phyloP scores from a whole-genome alignment of 2,329 filamentous ascomycete genomes.

The Emmonsiellopsis sp. region DNA sequence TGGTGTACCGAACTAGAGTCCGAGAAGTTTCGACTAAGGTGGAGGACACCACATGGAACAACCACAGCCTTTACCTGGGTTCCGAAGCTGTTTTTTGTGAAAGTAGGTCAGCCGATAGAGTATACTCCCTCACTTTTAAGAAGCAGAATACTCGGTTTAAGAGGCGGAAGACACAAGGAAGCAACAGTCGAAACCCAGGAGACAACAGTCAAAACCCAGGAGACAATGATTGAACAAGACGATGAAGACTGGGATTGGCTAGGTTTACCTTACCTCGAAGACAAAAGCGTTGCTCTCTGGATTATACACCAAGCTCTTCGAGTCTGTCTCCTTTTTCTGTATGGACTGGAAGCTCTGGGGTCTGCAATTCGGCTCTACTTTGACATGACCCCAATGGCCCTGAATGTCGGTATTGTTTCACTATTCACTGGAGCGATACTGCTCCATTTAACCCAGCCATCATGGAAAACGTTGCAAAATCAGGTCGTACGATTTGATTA shows the following conservation, averaged over 20 bases:
- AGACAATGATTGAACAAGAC: background rate
- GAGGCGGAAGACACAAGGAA: too few species aligned
- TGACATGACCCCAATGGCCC: too few species aligned
- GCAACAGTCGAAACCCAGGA: background rate
- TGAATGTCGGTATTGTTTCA: too few species aligned
- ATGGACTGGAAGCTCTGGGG: background rate
- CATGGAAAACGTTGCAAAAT: too few species aligned
- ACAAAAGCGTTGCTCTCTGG: background rate
- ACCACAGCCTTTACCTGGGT: background rate
- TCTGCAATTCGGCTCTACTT: too few species aligned
- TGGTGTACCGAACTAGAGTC: background rate
- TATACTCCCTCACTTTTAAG: background rate
- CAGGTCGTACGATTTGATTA: background rate
- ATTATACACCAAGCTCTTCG: background rate
- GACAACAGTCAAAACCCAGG: background rate
- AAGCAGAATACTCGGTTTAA: too few species aligned
- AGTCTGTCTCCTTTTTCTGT: background rate
- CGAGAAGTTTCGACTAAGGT: background rate
- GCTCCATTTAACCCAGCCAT: too few species aligned
- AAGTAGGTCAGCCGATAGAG: background rate
- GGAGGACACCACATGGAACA: background rate
- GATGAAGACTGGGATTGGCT: background rate
- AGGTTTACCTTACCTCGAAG: background rate
- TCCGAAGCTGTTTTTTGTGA: background rate
- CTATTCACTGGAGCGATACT: too few species aligned